Conservation (phyloP, 2,329 filamentous ascomycete genomes). For the Thielaviopsis cerberus region DNA sequence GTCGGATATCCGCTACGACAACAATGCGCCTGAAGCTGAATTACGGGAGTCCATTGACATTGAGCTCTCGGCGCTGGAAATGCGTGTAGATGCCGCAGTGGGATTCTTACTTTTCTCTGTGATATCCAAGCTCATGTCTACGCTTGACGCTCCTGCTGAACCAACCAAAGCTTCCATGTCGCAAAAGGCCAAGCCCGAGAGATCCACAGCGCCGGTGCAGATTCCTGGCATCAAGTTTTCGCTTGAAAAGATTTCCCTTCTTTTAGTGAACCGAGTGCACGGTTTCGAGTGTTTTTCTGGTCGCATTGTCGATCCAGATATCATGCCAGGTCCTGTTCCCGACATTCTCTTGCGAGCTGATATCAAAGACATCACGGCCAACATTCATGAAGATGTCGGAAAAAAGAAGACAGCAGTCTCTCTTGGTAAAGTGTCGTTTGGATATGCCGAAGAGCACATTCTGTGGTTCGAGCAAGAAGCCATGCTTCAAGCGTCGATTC, state of each 20-base stretch:
- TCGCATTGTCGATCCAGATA: slow-evolving; percentile 23
- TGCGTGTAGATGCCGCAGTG: slow-evolving; percentile 38
- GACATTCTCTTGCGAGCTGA: slow-evolving; percentile 35
- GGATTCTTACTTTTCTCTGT: slow-evolving; percentile 36
- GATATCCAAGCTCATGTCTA: slow-evolving; percentile 29
- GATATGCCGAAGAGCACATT: slow-evolving; percentile 43
- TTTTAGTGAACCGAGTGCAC: slow-evolving; percentile 35
- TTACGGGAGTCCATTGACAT: slow-evolving; percentile 27
- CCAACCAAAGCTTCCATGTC: background rate
- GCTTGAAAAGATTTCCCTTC: slow-evolving; percentile 31
- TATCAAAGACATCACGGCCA: slow-evolving; percentile 21
- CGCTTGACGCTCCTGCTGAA: slow-evolving; percentile 19
- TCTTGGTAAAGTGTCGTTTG: slow-evolving; percentile 32
- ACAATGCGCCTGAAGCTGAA: slow-evolving; percentile 11
- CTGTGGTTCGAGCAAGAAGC: slow-evolving; percentile 40
- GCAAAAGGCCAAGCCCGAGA: background rate
- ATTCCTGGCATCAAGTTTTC: slow-evolving; percentile 26
- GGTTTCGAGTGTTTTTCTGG: slow-evolving; percentile 33
- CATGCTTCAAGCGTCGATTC: slow-evolving; percentile 40
- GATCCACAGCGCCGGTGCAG: slow-evolving; percentile 9
- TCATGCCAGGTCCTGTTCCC: background rate
- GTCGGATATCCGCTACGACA: slow-evolving; percentile 1
- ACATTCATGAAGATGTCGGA: background rate
- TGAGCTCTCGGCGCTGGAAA: slow-evolving; percentile 29
- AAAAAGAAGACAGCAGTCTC: slow-evolving; percentile 15